Conservation (phyloP, 495 filamentous ascomycete species). For the Choiromyces venosus region DNA sequence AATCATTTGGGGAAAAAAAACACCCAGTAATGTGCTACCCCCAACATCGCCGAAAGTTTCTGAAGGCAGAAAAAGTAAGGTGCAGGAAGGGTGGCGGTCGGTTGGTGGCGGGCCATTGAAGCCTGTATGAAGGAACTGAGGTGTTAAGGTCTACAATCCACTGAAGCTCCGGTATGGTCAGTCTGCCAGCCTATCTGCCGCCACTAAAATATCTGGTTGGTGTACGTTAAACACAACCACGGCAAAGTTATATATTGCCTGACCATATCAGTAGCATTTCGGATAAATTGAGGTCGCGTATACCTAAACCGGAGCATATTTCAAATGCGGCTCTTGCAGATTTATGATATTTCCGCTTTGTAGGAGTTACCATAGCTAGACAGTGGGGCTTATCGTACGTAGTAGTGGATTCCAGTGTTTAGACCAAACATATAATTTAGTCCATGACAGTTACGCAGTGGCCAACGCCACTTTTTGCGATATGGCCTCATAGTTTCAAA, state of each 20-base stretch:
- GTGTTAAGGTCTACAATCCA: background rate
- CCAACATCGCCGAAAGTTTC: background rate
- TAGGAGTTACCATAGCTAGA: background rate
- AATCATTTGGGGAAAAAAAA: background rate
- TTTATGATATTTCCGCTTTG: background rate
- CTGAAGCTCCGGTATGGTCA: background rate
- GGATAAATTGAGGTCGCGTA: background rate
- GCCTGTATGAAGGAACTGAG: background rate
- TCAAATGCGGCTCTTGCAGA: background rate
- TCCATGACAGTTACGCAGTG: background rate
- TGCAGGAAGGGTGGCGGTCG: background rate
- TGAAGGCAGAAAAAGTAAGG: background rate
- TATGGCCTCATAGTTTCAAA: background rate
- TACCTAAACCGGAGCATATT: background rate
- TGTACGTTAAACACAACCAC: background rate
- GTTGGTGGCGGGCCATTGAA: background rate
- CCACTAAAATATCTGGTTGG: background rate
- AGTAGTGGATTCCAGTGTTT: background rate
- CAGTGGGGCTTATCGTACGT: background rate
- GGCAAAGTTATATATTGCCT: background rate
- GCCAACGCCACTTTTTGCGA: background rate
- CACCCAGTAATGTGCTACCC: background rate
- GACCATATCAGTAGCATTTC: background rate
- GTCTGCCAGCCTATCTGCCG: background rate
- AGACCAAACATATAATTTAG: background rate